A percentile compares a stretch with the other conserved stretches of the same genome.
Evolutionary conservation across 306 rosid genomes (phyloP).

Genomic region (Ammopiptanthus mongolicus): DNA sequence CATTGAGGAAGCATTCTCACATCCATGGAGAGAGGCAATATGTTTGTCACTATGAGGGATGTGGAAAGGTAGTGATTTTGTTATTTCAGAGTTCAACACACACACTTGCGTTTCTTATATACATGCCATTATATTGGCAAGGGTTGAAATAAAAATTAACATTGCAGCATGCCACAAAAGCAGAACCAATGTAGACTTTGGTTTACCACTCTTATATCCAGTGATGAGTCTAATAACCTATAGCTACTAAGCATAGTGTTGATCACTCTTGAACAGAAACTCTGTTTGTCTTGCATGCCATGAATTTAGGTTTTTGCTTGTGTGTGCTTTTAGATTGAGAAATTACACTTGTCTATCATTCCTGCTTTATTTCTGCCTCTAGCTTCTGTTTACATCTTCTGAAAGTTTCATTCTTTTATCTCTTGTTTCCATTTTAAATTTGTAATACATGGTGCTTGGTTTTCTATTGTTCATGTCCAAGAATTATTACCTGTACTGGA

Average conservation of each 20-base stretch:
- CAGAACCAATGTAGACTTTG: neutral
- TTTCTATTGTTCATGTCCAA: neutral
- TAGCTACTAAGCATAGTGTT: neutral
- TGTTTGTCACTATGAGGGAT: constrained; percentile 84
- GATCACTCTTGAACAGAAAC: neutral
- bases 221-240: neutral
- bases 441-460: neutral
- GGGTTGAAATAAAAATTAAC: neutral
- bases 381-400: neutral
- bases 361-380: neutral
- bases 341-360: neutral
- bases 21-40: constrained; percentile 96
- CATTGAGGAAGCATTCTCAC: constrained; percentile 96
- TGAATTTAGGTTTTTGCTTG: neutral
- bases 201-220: neutral
- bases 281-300: neutral
- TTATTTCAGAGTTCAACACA: neutral
- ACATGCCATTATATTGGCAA: neutral
- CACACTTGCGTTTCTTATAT: neutral
- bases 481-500: neutral
- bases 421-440: neutral
- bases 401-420: neutral
- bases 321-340: neutral
- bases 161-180: neutral
- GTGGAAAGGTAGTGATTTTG: constrained; percentile 74